Evolutionary conservation across 2,329 filamentous ascomycete genomes (phyloP).

Genomic region (Ophiobolus disseminans): DNA sequence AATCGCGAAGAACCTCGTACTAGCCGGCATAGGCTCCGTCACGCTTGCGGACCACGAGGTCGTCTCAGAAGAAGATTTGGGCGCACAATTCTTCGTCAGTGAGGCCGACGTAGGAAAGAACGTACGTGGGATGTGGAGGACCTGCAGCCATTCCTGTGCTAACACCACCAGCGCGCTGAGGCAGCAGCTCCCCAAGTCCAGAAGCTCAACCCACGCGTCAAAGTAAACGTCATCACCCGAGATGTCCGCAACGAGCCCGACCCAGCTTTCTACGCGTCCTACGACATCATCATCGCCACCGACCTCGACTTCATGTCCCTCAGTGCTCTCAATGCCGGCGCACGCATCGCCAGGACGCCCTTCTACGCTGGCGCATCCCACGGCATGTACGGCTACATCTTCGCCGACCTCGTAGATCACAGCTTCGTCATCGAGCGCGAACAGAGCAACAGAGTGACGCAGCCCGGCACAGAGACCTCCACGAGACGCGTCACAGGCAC

Average conservation of each 20-base stretch:
- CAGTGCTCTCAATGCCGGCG: conserved; percentile 83
- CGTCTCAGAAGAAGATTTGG: conserved; percentile 81
- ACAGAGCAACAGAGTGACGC: conserved; percentile 72
- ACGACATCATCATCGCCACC: conserved; percentile 88
- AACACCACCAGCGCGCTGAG: conserved; percentile 69
- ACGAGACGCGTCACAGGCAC: conserved; percentile 79
- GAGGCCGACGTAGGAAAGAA: conserved; percentile 78
- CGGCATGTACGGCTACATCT: conserved; percentile 93
- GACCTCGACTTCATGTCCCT: conserved; percentile 80
- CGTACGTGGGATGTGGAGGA: conserved; percentile 48
- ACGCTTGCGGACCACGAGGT: conserved; percentile 82
- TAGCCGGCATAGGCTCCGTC: conserved; percentile 88
- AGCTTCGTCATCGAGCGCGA: conserved; percentile 88
- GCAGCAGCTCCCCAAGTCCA: conserved; percentile 79
- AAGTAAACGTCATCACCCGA: conserved; percentile 72
- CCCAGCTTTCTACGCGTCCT: conserved; percentile 76
- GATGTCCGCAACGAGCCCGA: conserved; percentile 67
- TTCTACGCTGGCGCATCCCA: conserved; percentile 91
- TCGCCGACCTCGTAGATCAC: conserved; percentile 89
- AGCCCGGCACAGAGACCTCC: conserved; percentile 70
- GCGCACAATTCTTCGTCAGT: conserved; percentile 72
- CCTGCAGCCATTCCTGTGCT: neutral
- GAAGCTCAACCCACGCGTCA: conserved; percentile 88
- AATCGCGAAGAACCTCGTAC: conserved; percentile 94
- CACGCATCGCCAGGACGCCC: conserved; percentile 75